Evolutionary conservation across 805 yeast species (phyloP).

Genomic region (Yarrowia yakushimensis): DNA sequence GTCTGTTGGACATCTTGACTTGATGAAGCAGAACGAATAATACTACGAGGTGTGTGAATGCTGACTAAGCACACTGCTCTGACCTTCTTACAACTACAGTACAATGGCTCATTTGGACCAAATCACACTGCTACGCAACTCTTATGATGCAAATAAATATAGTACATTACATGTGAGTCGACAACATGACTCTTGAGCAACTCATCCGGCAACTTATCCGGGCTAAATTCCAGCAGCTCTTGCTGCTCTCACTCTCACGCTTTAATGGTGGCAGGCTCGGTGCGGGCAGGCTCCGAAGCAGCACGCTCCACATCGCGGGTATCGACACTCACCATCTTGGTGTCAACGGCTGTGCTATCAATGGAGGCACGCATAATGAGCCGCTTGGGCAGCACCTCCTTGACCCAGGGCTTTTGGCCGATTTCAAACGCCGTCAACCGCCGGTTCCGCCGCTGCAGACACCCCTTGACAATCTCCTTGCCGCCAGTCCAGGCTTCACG

Average conservation of each 20-base stretch:
- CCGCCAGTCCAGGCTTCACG: slow-evolving; percentile 45
- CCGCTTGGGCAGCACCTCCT: slow-evolving; percentile 25
- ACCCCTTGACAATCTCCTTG: slow-evolving; percentile 48
- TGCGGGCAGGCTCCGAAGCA: not conserved
- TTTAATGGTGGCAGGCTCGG: not conserved
- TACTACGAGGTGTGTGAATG: no score
- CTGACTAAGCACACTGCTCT: no score
- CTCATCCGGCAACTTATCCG: no score
- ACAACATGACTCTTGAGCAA: not conserved
- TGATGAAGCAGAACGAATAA: no score
- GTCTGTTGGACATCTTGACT: no score
- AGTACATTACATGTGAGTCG: not conserved
- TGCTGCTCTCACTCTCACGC: not conserved
- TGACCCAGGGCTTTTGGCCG: slow-evolving; percentile 29
- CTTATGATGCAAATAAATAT: not conserved
- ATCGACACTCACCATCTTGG: not conserved
- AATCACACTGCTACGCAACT: no score
- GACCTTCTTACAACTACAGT: no score
- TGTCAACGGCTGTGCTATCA: not conserved
- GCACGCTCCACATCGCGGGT: slow-evolving; percentile 9
- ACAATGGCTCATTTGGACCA: no score
- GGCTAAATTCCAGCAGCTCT: no score
- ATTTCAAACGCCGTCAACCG: slow-evolving; percentile 39
- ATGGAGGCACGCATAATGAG: not conserved
- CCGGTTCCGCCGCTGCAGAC: slow-evolving; percentile 49